phyloP scores from a whole-genome alignment of 352 stramenopile genomes.

The Phytophthora macrochlamydospora region DNA sequence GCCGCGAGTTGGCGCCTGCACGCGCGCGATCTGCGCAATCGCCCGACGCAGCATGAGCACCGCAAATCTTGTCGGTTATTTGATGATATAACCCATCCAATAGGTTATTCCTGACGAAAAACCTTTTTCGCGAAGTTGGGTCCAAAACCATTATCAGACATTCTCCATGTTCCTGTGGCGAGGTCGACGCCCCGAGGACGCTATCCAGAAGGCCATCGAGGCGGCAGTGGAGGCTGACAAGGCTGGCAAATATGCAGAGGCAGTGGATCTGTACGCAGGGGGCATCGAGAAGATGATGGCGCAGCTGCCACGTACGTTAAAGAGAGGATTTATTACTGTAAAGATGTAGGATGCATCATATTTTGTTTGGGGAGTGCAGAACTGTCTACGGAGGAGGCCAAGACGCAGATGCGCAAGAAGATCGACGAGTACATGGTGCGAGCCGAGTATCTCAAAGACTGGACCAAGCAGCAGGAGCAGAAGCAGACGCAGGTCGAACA shows the following conservation, averaged over 20 bases:
- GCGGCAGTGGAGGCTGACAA: conserved; percentile 63
- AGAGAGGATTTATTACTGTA: neutral
- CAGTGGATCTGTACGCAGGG: conserved; percentile 72
- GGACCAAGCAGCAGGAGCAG: conserved; percentile 23
- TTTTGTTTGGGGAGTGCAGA: conserved; percentile 26
- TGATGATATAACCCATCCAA: conserved; percentile 7
- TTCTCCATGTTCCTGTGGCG: conserved; percentile 53
- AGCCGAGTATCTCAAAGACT: conserved; percentile 71
- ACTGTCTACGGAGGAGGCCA: conserved; percentile 36
- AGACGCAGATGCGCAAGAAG: conserved; percentile 43
- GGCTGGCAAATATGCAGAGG: conserved; percentile 41
- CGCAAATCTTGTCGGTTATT: neutral
- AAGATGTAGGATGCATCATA: neutral
- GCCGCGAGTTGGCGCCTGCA: conserved; percentile 18
- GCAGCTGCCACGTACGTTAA: conserved; percentile 57
- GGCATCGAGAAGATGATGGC: conserved; percentile 81
- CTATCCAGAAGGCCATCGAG: conserved; percentile 56
- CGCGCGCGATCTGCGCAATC: conserved; percentile 39
- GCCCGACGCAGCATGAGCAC: conserved; percentile 47
- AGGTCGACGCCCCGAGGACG: conserved; percentile 36
- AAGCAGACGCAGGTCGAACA: conserved; percentile 28
- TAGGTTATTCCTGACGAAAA: neutral
- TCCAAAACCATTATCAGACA: conserved; percentile 1
- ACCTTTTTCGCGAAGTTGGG: neutral
- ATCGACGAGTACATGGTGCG: conserved; percentile 85